A percentile compares a stretch with the other conserved stretches of the same genome.
Conservation (phyloP, 169 alveolate genomes). For the Plasmodium blacklocki region DNA sequence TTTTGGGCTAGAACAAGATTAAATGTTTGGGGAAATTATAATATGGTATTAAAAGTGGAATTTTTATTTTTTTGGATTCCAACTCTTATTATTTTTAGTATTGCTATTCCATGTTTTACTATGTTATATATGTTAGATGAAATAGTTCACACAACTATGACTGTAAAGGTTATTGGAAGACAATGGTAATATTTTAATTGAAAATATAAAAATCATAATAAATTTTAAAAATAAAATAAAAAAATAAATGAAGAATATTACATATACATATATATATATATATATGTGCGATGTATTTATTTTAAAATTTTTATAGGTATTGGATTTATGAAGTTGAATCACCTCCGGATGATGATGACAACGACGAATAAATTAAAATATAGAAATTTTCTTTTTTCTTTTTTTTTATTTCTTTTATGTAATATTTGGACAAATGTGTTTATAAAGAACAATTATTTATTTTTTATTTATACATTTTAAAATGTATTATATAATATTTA, state of each 20-base stretch:
- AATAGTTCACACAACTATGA: conserved; percentile 90
- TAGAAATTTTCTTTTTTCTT: not conserved
- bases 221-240: not conserved
- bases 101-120: conserved; percentile 90
- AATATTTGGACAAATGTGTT: not conserved
- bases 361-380: conserved; percentile 16
- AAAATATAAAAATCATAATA: not conserved
- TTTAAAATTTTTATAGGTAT: conserved; percentile 76
- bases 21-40: conserved; percentile 86
- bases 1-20: conserved; percentile 83
- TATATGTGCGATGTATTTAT: not conserved
- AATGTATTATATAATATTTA: too few species aligned
- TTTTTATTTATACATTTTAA: not conserved
- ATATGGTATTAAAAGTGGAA: conserved; percentile 86
- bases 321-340: conserved; percentile 93
- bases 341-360: conserved; percentile 86
- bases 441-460: not conserved
- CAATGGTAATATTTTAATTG: conserved; percentile 84
- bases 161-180: conserved; percentile 91
- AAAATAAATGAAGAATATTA: not conserved
- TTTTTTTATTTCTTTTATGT: not conserved
- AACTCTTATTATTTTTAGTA: conserved; percentile 88
- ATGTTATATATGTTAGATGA: conserved; percentile 91
- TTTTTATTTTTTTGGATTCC: conserved; percentile 91
- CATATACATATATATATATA: conserved; percentile 1